Evolutionary conservation across 441 rosid species (phyloP).

Genomic region (Arabidopsis hybrid): DNA sequence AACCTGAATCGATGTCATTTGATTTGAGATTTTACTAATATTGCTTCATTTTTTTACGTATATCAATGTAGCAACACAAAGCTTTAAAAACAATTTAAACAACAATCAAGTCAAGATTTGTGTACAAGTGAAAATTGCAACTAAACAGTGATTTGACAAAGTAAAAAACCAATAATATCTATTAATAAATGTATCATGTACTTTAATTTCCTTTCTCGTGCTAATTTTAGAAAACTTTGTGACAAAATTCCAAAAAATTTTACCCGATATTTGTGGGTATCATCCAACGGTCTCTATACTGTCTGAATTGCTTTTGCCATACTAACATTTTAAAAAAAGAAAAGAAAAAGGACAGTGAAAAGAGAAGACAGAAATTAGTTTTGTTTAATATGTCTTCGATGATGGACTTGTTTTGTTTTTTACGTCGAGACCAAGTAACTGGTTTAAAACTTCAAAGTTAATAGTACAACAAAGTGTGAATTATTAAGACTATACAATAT

Average conservation of each 20-base stretch:
- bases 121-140: background rate
- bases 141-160: background rate
- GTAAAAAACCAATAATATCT: background rate
- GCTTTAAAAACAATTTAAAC: background rate
- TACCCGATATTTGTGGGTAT: slow-evolving; percentile 5
- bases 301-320: slow-evolving; percentile 21
- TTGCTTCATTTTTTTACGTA: background rate
- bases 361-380: slow-evolving; percentile 39
- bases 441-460: slow-evolving; percentile 35
- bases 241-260: slow-evolving; percentile 5
- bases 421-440: slow-evolving; percentile 38
- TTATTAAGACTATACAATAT: slow-evolving; percentile 27
- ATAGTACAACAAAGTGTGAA: slow-evolving; percentile 37
- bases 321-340: slow-evolving; percentile 11
- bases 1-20: slow-evolving; percentile 16
- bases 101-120: slow-evolving; percentile 17
- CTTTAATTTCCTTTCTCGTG: slow-evolving; percentile 34
- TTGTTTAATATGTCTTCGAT: slow-evolving; percentile 31
- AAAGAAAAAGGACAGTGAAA: slow-evolving; percentile 43
- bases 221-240: slow-evolving; percentile 1
- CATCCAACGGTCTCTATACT: slow-evolving; percentile 33
- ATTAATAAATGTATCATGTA: background rate
- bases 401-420: slow-evolving; percentile 43
- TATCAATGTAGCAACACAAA: too few relatives aligned
- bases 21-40: background rate